Percentiles rank a stretch among this genome's conserved stretches.
phyloP scores from a whole-genome alignment of 1,284 basidiomycete genomes.

The Sutorius eximius region DNA sequence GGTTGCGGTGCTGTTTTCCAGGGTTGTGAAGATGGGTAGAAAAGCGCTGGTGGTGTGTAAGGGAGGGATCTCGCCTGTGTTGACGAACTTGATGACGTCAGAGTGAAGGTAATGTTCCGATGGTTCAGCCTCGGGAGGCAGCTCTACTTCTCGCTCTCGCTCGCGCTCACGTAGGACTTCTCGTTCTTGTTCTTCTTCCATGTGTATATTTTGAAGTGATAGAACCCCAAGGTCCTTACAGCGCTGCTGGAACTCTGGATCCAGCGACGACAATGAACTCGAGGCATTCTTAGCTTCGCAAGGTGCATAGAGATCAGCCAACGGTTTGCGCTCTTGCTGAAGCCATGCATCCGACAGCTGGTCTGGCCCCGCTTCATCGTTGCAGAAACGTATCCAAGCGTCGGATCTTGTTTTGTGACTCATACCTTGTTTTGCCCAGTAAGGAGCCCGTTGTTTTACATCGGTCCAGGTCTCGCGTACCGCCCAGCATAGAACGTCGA shows the following conservation, averaged over 20 bases:
- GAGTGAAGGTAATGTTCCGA: not conserved
- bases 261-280: slow-evolving; percentile 13
- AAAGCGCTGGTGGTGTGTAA: not conserved
- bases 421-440: too few relatives aligned
- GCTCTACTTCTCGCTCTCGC: not conserved
- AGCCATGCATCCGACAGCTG: slow-evolving; percentile 26
- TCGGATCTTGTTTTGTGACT: slow-evolving; percentile 18
- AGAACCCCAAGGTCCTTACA: not conserved
- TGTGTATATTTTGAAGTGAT: not conserved
- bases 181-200: not conserved
- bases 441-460: too few relatives aligned
- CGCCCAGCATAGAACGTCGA: too few relatives aligned
- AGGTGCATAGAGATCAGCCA: slow-evolving; percentile 38
- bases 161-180: not conserved
- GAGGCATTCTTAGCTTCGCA: not conserved
- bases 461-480: too few relatives aligned
- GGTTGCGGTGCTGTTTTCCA: not conserved
- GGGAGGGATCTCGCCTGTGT: slow-evolving; percentile 12
- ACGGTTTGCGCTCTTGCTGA: slow-evolving; percentile 36
- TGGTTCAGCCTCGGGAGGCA: not conserved
- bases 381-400: slow-evolving; percentile 29
- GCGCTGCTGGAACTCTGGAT: not conserved
- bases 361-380: not conserved
- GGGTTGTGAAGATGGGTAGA: slow-evolving; percentile 3
- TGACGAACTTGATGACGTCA: slow-evolving; percentile 22